Evolutionary conservation across 1,139 yeast species (phyloP).

Genomic region (Yamadazyma siamensis): DNA sequence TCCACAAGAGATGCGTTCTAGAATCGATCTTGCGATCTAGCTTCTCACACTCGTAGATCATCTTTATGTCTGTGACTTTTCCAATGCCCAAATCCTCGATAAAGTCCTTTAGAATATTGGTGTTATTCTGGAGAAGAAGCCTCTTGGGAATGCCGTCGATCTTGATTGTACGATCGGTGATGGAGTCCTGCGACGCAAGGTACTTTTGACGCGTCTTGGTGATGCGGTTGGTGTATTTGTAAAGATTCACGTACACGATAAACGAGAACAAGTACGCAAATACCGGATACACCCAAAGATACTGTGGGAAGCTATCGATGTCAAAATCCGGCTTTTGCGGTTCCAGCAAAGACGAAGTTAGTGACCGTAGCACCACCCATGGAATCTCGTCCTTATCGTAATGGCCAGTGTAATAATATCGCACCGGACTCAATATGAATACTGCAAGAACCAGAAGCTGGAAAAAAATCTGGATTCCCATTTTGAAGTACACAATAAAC

Average conservation of each 20-base stretch:
- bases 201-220: slow-evolving; percentile 76
- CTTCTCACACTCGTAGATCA: slow-evolving; percentile 55
- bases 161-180: slow-evolving; percentile 89
- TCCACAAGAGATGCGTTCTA: slow-evolving; percentile 29
- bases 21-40: slow-evolving; percentile 39
- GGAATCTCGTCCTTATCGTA: slow-evolving; percentile 39
- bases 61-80: slow-evolving; percentile 50
- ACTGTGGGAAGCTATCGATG: slow-evolving; percentile 27
- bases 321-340: slow-evolving; percentile 3
- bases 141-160: slow-evolving; percentile 75
- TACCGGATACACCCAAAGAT: slow-evolving; percentile 75
- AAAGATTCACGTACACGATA: slow-evolving; percentile 58
- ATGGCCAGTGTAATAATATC: slow-evolving; percentile 45
- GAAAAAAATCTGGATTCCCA: slow-evolving; percentile 42
- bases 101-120: slow-evolving; percentile 43
- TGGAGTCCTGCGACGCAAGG: slow-evolving; percentile 82
- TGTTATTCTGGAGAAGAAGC: slow-evolving; percentile 38
- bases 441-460: slow-evolving; percentile 36
- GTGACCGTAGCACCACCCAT: slow-evolving; percentile 4
- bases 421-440: slow-evolving; percentile 39
- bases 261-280: slow-evolving; percentile 84
- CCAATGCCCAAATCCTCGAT: slow-evolving; percentile 64
- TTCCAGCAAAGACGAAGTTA: background rate
- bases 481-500: slow-evolving; percentile 41
- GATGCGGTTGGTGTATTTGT: slow-evolving; percentile 67